These are phyloP conservation scores for Aethionema arabicum DNA, from an alignment of 345 rosid genomes.

Conservation along the genomic window DNA sequence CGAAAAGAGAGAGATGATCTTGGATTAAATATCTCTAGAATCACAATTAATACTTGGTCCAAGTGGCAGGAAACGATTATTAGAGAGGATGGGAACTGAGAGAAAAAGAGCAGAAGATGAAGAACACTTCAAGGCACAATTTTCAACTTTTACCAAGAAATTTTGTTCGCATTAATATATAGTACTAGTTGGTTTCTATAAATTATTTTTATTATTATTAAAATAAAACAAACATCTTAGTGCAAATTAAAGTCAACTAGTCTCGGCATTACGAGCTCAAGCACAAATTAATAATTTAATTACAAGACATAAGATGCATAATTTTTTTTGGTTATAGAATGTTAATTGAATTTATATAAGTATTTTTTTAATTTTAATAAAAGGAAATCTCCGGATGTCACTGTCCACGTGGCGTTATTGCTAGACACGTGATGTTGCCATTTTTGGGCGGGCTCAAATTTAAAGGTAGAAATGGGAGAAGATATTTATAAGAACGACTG, in stretches of 20 bases:
- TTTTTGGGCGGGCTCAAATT: background rate
- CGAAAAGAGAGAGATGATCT: slow-evolving; percentile 9
- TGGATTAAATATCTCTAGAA: background rate
- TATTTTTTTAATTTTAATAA: background rate
- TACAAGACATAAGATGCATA: too few relatives aligned
- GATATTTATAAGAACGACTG: slow-evolving; percentile 25
- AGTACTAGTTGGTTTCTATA: too few relatives aligned
- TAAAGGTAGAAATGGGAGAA: background rate
- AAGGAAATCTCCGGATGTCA: slow-evolving; percentile 12
- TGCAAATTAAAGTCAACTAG: too few relatives aligned
- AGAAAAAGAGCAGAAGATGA: slow-evolving; percentile 6
- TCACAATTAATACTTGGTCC: slow-evolving; percentile 4
- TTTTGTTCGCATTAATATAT: too few relatives aligned
- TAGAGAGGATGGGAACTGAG: slow-evolving; percentile 15
- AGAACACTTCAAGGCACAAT: slow-evolving; percentile 1
- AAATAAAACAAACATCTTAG: too few relatives aligned
- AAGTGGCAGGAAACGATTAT: background rate
- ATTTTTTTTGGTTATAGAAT: too few relatives aligned
- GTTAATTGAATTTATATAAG: too few relatives aligned
- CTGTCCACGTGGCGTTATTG: slow-evolving; percentile 17
- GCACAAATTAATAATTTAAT: too few relatives aligned
- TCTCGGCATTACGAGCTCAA: too few relatives aligned
- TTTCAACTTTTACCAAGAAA: slow-evolving; percentile 17
- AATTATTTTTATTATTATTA: too few relatives aligned
- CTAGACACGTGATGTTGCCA: slow-evolving; percentile 24